Evolutionary conservation across 345 rosid genomes (phyloP), one percentile per base, ranked within the genome.

Genomic region (Eucalyptus regnans): DNA sequence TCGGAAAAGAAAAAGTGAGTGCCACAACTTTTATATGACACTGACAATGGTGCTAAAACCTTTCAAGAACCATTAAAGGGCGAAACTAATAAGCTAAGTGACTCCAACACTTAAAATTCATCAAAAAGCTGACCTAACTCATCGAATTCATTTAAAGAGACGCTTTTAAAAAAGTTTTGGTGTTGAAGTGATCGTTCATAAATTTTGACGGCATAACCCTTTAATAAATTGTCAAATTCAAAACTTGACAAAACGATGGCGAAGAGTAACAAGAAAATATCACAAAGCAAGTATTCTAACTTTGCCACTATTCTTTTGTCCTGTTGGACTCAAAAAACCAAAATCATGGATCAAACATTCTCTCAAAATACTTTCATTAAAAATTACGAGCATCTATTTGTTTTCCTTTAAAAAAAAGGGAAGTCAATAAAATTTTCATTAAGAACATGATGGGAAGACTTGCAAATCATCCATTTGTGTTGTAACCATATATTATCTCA

Each of bases 371-470:
- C 4, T n/a, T 7, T 64, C 9, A 14, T n/a, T 0, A 7, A 64
- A 12, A 29, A 1, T 13, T 7, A n/a, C 9, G n/a, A n/a, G 6
- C 2, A 62, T 29, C 9, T 7, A n/a, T n/a, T 60, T 12, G 1
- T 13, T 14, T 64, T n/a, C 37, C 37, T 3, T 11, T 5, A 5
- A 12, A 60, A 62, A 27, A n/a, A 29, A 6, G 0, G 5, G n/a
- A n/a, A n/a, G n/a, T n/a, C n/a, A n/a, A n/a, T n/a, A n/a, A n/a
- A n/a, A n/a, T n/a, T 62, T 11, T 62, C 33, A 62, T 62, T 6
- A 29, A 62, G 9, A 27, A 29, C 33, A 29, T 2, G 18, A 62
- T 64, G 76, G 10, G 37, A 64, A 10, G 20, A 64, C 2, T 64
- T 4, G 76, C 4, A n/a, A 33, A n/a, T n/a, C 33, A 7, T 64